Base-by-base conservation (phyloP, 1,139 yeast species). In the Suhomyces atakaporum region DNA sequence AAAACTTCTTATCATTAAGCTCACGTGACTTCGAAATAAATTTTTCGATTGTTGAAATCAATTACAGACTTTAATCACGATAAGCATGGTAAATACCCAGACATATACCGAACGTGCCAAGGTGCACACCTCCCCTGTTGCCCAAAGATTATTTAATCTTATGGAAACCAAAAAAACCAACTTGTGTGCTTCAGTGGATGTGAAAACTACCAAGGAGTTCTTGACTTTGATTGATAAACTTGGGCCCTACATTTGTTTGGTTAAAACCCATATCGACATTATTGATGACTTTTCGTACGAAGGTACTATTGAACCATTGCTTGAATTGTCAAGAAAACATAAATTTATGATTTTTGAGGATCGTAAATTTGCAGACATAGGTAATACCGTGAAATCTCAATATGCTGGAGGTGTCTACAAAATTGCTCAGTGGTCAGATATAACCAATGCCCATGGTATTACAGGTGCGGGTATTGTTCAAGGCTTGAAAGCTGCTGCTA, bases 331-430 rank as follows among this genome's bases (percentile, higher is more conserved):
- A 7, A 65, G 75, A 49, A 85, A 86, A 56, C 92, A 89, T 64
- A 77, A 84, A 45, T 90, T 90, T 51, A 65, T 92, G 73, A 83
- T 90, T 46, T 90, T 90, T 56, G 98, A 90, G 64, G 98, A 90
- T 64, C 78, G 99, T 48, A 94, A 94, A 67, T 94, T 94, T 63
- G 98, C 98, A 19, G 99, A 94, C 62, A 94, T 94, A 53, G 99
- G 99, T n/a, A 88, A 89, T 54, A 94, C 98, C 1, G 98, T 92
- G 35, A 90, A 90, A 64, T 76, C 87, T 27, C 99, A 94, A 63
- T 94, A 92, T 63, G 69, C 84, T 27, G 87, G 95, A 28, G 99
- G 99, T 31, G 83, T 88, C 3, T 89, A 79, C 68, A 79, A 78
- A 56, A 92, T 92, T 45, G 94, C 95, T 8, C 68, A 80, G 52